These are phyloP conservation scores for Arthrobotrys megalospora DNA, from an alignment of 2,329 filamentous ascomycete species.

Conservation along the genomic window DNA sequence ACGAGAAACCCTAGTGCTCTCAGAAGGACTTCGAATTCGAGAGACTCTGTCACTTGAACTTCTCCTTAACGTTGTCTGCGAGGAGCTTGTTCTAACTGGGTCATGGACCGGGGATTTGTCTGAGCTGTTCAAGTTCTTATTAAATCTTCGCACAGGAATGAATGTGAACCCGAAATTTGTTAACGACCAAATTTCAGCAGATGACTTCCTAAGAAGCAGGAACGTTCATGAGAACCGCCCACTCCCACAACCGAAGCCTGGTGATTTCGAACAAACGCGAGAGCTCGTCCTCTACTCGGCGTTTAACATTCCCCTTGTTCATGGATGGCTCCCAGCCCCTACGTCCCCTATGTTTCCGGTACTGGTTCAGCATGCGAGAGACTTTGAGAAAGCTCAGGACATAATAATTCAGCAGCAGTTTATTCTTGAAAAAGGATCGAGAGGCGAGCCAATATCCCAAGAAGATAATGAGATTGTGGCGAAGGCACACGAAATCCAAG, in stretches of 20 bases:
- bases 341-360: conserved; percentile 78
- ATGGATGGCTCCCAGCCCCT: conserved; percentile 88
- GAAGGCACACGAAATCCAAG: conserved; percentile 86
- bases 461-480: conserved; percentile 79
- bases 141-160: conserved; percentile 94
- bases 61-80: conserved; percentile 89
- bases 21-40: conserved; percentile 81
- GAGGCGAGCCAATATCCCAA: conserved; percentile 69
- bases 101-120: conserved; percentile 80
- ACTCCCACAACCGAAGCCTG: conserved; percentile 70
- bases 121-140: conserved; percentile 88
- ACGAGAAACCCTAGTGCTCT: conserved; percentile 76
- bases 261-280: conserved; percentile 86
- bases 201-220: conserved; percentile 62
- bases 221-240: conserved; percentile 63
- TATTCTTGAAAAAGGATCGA: conserved; percentile 79
- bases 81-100: conserved; percentile 87
- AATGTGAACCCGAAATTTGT: conserved; percentile 96
- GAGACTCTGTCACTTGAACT: conserved; percentile 91
- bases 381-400: conserved; percentile 93
- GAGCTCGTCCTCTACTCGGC: conserved; percentile 94
- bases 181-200: conserved; percentile 68
- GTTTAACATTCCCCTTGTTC: conserved; percentile 88
- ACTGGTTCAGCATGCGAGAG: conserved; percentile 81
- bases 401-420: conserved; percentile 88